A percentile compares a stretch with the other conserved stretches of the same genome.
Evolutionary conservation across 139 green algal species (phyloP).

Genomic region (Ulvella scutata): DNA sequence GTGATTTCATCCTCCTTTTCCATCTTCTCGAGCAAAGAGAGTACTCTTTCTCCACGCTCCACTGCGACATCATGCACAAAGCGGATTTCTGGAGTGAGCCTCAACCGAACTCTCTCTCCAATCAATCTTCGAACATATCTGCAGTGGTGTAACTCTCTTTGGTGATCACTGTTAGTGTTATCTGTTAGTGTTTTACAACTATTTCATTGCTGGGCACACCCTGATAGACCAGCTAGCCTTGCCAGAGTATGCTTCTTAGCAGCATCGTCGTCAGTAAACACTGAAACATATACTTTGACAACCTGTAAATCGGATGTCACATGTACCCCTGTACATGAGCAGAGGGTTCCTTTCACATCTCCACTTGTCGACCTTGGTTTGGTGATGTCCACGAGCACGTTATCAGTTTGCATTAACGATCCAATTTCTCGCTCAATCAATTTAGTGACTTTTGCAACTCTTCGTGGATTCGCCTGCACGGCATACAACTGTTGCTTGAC

Average conservation of each 20-base stretch:
- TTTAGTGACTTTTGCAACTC: slow-evolving; percentile 69
- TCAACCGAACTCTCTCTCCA: slow-evolving; percentile 44
- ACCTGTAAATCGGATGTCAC: slow-evolving; percentile 75
- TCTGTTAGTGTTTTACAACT: no score
- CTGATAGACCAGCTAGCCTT: background rate
- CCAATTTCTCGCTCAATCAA: slow-evolving; percentile 79
- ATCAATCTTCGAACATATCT: slow-evolving; percentile 74
- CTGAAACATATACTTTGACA: slow-evolving; percentile 25
- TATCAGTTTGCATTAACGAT: slow-evolving; percentile 48
- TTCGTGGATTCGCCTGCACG: slow-evolving; percentile 59
- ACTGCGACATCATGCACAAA: slow-evolving; percentile 76
- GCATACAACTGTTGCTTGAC: no score
- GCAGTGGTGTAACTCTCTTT: slow-evolving; percentile 7
- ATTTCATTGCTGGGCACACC: slow-evolving; percentile 3
- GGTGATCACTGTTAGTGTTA: no score
- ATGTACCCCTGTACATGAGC: slow-evolving; percentile 25
- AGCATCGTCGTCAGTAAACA: slow-evolving; percentile 33
- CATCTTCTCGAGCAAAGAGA: background rate
- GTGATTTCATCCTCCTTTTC: background rate
- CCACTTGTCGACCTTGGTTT: slow-evolving; percentile 1
- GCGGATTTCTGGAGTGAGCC: slow-evolving; percentile 71
- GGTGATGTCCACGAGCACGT: slow-evolving; percentile 37
- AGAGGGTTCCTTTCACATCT: background rate
- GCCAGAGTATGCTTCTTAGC: background rate
- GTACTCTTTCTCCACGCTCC: slow-evolving; percentile 43